These are phyloP conservation scores for Penicillium hesseltinei DNA, from an alignment of 2,329 filamentous ascomycete species.

Conservation along the genomic window DNA sequence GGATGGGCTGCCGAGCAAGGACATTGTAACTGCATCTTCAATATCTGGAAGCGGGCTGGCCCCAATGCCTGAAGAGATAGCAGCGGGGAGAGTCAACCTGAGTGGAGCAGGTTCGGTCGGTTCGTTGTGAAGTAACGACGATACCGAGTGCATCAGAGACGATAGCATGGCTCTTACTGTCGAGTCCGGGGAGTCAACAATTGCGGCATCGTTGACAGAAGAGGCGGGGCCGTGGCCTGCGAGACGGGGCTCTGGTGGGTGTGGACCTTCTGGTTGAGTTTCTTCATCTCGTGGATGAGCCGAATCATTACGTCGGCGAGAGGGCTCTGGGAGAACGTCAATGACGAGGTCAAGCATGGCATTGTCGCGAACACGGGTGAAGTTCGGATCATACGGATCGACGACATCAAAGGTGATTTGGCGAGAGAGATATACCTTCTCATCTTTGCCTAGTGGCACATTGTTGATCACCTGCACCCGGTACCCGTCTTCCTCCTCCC, in stretches of 20 bases:
- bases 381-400: slow-evolving; percentile 70
- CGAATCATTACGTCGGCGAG: slow-evolving; percentile 35
- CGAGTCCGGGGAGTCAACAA: slow-evolving; percentile 31
- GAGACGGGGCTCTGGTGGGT: slow-evolving; percentile 13
- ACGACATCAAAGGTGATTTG: slow-evolving; percentile 70
- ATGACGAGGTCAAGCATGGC: slow-evolving; percentile 72
- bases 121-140: slow-evolving; percentile 50
- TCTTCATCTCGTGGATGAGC: slow-evolving; percentile 28
- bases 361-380: slow-evolving; percentile 72
- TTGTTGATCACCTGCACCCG: slow-evolving; percentile 76
- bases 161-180: slow-evolving; percentile 44
- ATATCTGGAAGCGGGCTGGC: slow-evolving; percentile 70
- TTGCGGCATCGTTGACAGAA: slow-evolving; percentile 25
- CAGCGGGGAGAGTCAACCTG: slow-evolving; percentile 48
- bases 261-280: slow-evolving; percentile 23
- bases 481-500: slow-evolving; percentile 36
- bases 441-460: slow-evolving; percentile 78
- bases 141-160: slow-evolving; percentile 52
- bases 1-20: slow-evolving; percentile 38
- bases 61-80: slow-evolving; percentile 50
- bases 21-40: slow-evolving; percentile 49
- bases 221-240: slow-evolving; percentile 23
- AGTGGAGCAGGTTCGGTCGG: slow-evolving; percentile 31
- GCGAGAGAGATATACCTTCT: slow-evolving; percentile 76
- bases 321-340: slow-evolving; percentile 48